Conservation (phyloP, 1,139 yeast genomes). For the Protomyces gravidus region DNA sequence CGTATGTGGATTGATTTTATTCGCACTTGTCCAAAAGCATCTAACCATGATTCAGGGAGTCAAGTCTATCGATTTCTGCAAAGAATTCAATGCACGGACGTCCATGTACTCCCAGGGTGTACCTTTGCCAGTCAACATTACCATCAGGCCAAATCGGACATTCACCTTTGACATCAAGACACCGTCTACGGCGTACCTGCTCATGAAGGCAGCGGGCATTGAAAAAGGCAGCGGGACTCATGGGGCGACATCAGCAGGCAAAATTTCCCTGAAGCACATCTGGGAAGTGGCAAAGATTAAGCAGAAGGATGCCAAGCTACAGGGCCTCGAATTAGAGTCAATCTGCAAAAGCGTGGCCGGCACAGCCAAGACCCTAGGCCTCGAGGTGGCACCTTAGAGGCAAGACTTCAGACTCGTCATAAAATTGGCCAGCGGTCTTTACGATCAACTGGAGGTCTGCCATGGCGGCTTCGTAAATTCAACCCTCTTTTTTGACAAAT, state of each 20-base stretch:
- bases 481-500: no score
- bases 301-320: constrained; percentile 74
- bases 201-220: constrained; percentile 78
- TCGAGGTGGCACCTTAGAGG: constrained; percentile 63
- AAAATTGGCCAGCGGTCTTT: no score
- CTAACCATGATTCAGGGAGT: constrained; percentile 54
- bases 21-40: background rate
- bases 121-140: constrained; percentile 81
- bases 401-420: no score
- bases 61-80: constrained; percentile 96
- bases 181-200: constrained; percentile 86
- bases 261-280: constrained; percentile 76
- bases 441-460: no score
- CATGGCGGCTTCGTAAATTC: no score
- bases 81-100: constrained; percentile 95
- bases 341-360: constrained; percentile 79
- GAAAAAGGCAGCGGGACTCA: constrained; percentile 64
- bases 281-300: constrained; percentile 94
- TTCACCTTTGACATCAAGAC: constrained; percentile 82
- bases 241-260: constrained; percentile 56
- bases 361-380: constrained; percentile 84
- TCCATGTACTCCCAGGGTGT: constrained; percentile 78
- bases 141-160: constrained; percentile 86
- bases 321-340: constrained; percentile 62
- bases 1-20: no score